Base-by-base conservation (phyloP, 75 land plant species). In the Picea sitchensis region DNA sequence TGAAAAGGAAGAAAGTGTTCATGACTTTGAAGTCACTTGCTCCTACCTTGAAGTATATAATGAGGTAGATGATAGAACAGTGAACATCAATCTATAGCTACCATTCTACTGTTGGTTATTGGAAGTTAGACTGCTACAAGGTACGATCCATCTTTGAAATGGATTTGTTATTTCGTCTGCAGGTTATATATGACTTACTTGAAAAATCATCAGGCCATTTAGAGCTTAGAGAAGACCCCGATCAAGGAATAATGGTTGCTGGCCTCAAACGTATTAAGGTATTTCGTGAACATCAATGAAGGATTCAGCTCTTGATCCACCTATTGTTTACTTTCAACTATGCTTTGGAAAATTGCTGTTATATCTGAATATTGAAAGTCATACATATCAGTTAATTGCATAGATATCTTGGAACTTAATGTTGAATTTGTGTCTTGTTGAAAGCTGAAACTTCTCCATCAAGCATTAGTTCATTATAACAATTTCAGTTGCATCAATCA, bases 41-140 rank as follows among this genome's bases (percentile, higher is more conserved):
- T 96, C 99, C 73, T 96, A 96, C 73, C 90, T 96, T 77, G 99
- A 96, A 90, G 99, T 96, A 59, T 94, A 96, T 80, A 96, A 96
- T 87, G 99, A 96, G 87, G 99, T 96, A 86, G 32, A 8, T 62
- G 71, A 20, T 20, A 41, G 80, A 71, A 18, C 2, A 44, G n/a
- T 17, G 11, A 41, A 20, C 23, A 71, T 71, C 20, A n/a, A 12
- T 71, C 23, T 56, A 77, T 79, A 54, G 34, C 60, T 76, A 57
- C n/a, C 12, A 6, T 17, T 5, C 36, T 21, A 57, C 14, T 21
- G n/a, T 18, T 5, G 61, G 15, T 54, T 59, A 61, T 26, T 76
- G 65, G 32, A 56, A 56, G 7, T 76, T 76, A 57, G 31, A 26
- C 63, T 61, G 34, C 6, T 76, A 26, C 38, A n/a, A 17, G 31